Conservation (phyloP, 371 early-diverging fungal genomes). For the Haplosporangium sp. region DNA sequence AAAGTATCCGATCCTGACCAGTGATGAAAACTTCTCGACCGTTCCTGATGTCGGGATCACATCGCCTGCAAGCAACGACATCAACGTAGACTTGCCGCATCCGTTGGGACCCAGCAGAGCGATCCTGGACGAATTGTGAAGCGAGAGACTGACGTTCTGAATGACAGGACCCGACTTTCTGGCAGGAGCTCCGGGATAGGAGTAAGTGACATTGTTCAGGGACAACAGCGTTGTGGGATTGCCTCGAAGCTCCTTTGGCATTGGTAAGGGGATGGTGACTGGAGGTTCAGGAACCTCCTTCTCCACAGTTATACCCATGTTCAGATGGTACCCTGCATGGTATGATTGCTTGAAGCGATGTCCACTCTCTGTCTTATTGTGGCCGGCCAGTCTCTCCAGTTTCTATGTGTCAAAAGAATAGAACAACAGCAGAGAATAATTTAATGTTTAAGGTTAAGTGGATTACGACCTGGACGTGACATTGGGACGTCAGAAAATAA, state of each 20-base stretch:
- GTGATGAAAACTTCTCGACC: conserved; percentile 66
- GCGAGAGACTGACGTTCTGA: conserved; percentile 67
- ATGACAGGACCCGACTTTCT: conserved; percentile 57
- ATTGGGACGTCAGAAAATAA: background rate
- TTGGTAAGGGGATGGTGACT: conserved; percentile 65
- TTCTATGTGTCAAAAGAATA: conserved; percentile 45
- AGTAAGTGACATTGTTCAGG: conserved; percentile 71
- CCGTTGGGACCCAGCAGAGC: conserved; percentile 86
- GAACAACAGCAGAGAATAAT: background rate
- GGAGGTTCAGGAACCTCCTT: conserved; percentile 68
- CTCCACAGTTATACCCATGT: conserved; percentile 61
- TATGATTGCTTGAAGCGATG: conserved; percentile 76
- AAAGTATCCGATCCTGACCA: conserved; percentile 78
- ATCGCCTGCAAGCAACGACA: conserved; percentile 77
- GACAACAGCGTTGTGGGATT: conserved; percentile 70
- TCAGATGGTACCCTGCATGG: conserved; percentile 65
- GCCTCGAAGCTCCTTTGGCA: conserved; percentile 68
- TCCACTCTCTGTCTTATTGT: conserved; percentile 74
- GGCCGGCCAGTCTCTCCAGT: conserved; percentile 66
- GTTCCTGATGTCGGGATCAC: conserved; percentile 66
- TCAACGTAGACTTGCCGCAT: conserved; percentile 86
- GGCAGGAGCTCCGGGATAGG: conserved; percentile 57
- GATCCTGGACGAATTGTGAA: conserved; percentile 70
- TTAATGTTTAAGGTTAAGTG: too few species aligned
- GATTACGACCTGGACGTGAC: background rate